These are phyloP conservation scores for Psidium friedrichsthalianum DNA, from an alignment of 345 rosid genomes.

Conservation along the genomic window DNA sequence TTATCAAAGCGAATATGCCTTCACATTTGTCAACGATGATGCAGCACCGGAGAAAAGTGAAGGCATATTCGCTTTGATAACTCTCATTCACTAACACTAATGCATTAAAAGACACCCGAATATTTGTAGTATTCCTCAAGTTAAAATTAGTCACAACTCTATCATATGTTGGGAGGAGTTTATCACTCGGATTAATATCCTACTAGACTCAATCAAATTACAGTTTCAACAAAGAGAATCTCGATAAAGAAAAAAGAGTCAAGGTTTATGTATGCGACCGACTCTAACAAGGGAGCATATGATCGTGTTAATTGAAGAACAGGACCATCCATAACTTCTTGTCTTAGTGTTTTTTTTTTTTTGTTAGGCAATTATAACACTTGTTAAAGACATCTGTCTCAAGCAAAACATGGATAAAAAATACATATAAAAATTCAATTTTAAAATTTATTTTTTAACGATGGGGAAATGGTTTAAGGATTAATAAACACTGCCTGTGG, in stretches of 20 bases:
- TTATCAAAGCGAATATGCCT: neutral
- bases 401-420: neutral
- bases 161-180: neutral
- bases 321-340: neutral
- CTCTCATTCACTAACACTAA: neutral
- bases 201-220: neutral
- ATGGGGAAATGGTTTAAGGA: neutral
- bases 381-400: neutral
- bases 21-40: neutral
- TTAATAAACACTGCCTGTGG: neutral
- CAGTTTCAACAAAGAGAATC: neutral
- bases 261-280: neutral
- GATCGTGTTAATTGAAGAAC: neutral
- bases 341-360: neutral
- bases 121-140: neutral
- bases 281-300: neutral
- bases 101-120: neutral
- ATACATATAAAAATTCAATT: neutral
- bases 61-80: neutral
- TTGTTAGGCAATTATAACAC: neutral
- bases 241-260: neutral
- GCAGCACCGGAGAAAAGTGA: constrained; percentile 90
- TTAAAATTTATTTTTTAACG: neutral
- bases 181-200: neutral
- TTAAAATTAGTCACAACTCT: neutral